These are phyloP conservation scores for Rhynchospora tenuis DNA, from an alignment of 176 grass and related monocot species.

Conservation along the genomic window DNA sequence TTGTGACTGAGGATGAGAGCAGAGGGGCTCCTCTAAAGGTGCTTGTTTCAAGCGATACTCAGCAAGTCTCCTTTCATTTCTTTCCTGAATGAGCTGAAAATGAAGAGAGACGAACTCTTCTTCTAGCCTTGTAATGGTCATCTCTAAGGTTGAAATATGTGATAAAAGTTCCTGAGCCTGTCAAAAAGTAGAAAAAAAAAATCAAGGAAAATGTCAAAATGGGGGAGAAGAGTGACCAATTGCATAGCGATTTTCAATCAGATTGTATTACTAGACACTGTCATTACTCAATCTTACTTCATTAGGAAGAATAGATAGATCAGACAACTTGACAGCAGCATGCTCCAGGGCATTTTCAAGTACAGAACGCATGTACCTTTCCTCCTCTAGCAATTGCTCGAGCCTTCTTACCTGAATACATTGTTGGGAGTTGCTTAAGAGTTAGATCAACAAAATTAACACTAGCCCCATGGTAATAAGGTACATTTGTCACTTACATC, in stretches of 20 bases:
- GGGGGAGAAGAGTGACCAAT: neutral
- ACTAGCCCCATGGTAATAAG: neutral
- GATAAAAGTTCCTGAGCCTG: constrained; percentile 84
- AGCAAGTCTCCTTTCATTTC: constrained; percentile 79
- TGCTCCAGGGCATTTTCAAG: constrained; percentile 72
- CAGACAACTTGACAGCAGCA: constrained; percentile 71
- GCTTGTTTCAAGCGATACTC: constrained; percentile 69
- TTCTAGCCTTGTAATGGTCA: constrained; percentile 54
- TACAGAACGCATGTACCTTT: constrained; percentile 61
- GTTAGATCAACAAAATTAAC: neutral
- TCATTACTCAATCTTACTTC: constrained; percentile 33
- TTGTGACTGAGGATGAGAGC: constrained; percentile 27
- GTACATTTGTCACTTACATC: constrained; percentile 42
- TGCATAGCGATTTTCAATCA: neutral
- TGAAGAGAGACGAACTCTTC: constrained; percentile 81
- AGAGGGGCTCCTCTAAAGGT: constrained; percentile 17
- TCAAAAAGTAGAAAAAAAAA: neutral
- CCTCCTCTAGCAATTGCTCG: constrained; percentile 58
- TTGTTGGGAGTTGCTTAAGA: neutral
- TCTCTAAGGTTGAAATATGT: constrained; percentile 59
- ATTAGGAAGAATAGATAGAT: constrained; percentile 70
- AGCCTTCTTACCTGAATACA: constrained; percentile 54
- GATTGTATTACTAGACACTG: neutral
- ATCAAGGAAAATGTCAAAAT: neutral
- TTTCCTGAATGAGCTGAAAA: constrained; percentile 94